Percentiles rank a stretch among this genome's conserved stretches.
These are phyloP conservation scores for Neonectria sp. DNA, from an alignment of 2,329 filamentous ascomycete species.

Conservation along the genomic window DNA sequence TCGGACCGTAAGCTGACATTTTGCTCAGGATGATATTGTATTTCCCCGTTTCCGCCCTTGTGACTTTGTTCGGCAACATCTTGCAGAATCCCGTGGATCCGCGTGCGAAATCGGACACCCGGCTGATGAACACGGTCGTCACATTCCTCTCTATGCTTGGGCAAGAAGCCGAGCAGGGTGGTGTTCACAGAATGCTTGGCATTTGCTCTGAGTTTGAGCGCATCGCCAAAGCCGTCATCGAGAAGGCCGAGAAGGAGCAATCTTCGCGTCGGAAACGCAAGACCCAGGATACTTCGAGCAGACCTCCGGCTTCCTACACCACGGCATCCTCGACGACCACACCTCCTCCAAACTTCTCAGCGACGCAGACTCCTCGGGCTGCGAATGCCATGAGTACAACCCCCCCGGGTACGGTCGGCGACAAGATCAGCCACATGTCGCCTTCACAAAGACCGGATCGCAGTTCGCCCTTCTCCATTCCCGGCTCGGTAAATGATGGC, in stretches of 20 bases:
- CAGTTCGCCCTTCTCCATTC: slow-evolving; percentile 44
- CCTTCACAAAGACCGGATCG: slow-evolving; percentile 45
- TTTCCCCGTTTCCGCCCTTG: slow-evolving; percentile 94
- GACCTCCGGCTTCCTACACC: slow-evolving; percentile 26
- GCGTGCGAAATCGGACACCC: slow-evolving; percentile 88
- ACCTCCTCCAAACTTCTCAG: slow-evolving; percentile 7
- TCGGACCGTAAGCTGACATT: slow-evolving; percentile 46
- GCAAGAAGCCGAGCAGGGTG: slow-evolving; percentile 90
- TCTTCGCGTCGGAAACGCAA: slow-evolving; percentile 88
- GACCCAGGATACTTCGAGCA: slow-evolving; percentile 65
- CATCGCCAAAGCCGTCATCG: slow-evolving; percentile 91
- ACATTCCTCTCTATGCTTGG: slow-evolving; percentile 91
- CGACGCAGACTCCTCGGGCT: slow-evolving; percentile 34
- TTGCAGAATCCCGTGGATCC: slow-evolving; percentile 94
- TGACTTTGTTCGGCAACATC: slow-evolving; percentile 96
- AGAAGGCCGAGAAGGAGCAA: slow-evolving; percentile 90
- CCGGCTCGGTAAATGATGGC: slow-evolving; percentile 52
- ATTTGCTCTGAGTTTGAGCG: slow-evolving; percentile 97
- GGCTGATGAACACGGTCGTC: slow-evolving; percentile 93
- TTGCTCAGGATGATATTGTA: slow-evolving; percentile 85
- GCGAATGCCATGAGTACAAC: slow-evolving; percentile 26
- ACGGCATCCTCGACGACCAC: slow-evolving; percentile 20
- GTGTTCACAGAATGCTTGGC: slow-evolving; percentile 92
- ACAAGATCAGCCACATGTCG: slow-evolving; percentile 46
- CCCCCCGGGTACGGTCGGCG: slow-evolving; percentile 7